Evolutionary conservation across 169 alveolate genomes (phyloP).

Genomic region (Blepharisma undulans): DNA sequence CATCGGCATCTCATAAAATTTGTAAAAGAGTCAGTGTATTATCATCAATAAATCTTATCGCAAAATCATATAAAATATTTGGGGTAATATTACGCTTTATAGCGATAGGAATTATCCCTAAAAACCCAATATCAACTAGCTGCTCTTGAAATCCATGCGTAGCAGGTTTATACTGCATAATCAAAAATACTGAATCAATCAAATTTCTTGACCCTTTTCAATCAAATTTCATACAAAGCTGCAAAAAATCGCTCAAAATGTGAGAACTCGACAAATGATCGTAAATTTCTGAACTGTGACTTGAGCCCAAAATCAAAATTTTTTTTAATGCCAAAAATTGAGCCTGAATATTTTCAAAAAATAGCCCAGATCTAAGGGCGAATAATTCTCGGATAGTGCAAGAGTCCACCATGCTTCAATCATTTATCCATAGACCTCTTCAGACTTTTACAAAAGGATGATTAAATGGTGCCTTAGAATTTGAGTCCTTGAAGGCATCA

Average conservation of each 20-base stretch:
- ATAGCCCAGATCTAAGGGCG: not conserved
- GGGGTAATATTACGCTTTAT: not conserved
- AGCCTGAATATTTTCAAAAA: not conserved
- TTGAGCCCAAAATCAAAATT: not conserved
- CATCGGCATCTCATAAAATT: not conserved
- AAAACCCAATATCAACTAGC: not conserved
- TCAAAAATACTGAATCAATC: not conserved
- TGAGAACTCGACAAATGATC: not conserved
- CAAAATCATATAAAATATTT: not conserved
- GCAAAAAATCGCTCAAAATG: not conserved
- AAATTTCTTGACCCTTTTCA: not conserved
- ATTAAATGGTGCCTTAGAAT: not conserved
- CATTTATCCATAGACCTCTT: not conserved
- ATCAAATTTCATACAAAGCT: not conserved
- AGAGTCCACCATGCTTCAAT: not conserved
- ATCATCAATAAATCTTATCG: not conserved
- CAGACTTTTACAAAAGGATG: not conserved
- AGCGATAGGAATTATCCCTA: not conserved
- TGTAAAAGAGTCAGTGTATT: slow-evolving; percentile 1
- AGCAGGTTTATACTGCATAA: not conserved
- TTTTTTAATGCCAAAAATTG: not conserved
- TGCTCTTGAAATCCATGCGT: not conserved
- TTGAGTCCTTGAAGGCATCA: not conserved
- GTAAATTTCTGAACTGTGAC: not conserved
- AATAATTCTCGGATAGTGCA: not conserved